Evolutionary conservation across 768 basidiomycete species (phyloP).

Genomic region (Termitomyces sp.): DNA sequence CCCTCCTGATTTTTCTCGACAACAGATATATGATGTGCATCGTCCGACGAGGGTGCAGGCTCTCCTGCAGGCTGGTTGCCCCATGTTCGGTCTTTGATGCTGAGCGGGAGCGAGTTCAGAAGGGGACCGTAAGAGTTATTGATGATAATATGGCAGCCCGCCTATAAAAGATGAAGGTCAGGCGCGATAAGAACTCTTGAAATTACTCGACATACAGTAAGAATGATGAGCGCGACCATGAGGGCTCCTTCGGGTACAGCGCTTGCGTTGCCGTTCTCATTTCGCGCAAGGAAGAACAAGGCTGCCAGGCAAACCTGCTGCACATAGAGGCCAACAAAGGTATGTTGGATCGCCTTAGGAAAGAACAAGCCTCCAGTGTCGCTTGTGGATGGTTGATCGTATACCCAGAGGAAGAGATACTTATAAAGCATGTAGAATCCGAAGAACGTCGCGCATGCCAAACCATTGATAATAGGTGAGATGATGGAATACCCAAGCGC

Average conservation of each 20-base stretch:
- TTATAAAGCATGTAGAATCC: conserved; percentile 82
- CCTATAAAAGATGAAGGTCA: conserved; percentile 29
- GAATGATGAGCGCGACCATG: conserved; percentile 79
- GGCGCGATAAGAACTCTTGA: not conserved
- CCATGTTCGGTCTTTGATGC: conserved; percentile 69
- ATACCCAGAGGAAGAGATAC: conserved; percentile 81
- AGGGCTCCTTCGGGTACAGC: conserved; percentile 74
- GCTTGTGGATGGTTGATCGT: conserved; percentile 59
- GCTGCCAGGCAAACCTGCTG: conserved; percentile 46
- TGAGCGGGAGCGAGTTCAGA: conserved; percentile 68
- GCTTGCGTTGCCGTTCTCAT: conserved; percentile 47
- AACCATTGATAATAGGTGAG: conserved; percentile 90
- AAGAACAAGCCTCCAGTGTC: conserved; percentile 96
- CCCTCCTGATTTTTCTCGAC: conserved; percentile 4
- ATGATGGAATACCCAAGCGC: conserved; percentile 84
- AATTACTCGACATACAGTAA: conserved; percentile 64
- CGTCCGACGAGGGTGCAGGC: not conserved
- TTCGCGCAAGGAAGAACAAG: conserved; percentile 72
- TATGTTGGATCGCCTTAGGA: conserved; percentile 89
- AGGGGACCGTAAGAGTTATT: conserved; percentile 81
- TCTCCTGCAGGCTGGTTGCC: conserved; percentile 12
- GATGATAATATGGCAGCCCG: conserved; percentile 70
- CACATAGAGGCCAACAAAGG: conserved; percentile 93
- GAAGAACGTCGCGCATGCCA: conserved; percentile 80
- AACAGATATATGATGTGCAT: not conserved